Evolutionary conservation across 176 grass and related monocot genomes (phyloP).

Genomic region (Zoysia japonica): DNA sequence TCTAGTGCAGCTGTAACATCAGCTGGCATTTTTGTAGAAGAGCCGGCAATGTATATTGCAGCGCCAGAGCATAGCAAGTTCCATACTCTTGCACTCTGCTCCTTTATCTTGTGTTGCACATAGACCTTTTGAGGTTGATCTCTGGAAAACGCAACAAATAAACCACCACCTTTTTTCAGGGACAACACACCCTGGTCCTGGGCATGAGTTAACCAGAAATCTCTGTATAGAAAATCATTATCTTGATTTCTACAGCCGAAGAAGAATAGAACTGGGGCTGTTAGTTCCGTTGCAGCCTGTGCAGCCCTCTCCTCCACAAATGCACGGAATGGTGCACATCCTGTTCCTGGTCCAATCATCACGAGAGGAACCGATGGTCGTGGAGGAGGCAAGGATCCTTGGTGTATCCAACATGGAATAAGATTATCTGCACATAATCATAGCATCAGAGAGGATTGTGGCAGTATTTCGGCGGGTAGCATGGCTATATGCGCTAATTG

Average conservation of each 20-base stretch:
- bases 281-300: constrained; percentile 41
- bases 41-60: constrained; percentile 69
- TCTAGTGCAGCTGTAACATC: constrained; percentile 76
- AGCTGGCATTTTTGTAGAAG: constrained; percentile 86
- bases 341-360: constrained; percentile 89
- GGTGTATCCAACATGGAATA: constrained; percentile 76
- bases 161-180: constrained; percentile 64
- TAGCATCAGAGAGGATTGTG: constrained; percentile 9
- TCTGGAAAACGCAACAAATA: constrained; percentile 89
- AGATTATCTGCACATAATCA: constrained; percentile 52
- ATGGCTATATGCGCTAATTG: not conserved
- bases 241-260: constrained; percentile 79
- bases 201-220: constrained; percentile 84
- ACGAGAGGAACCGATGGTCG: constrained; percentile 68
- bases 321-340: constrained; percentile 84
- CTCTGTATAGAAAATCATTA: constrained; percentile 74
- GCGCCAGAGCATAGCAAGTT: constrained; percentile 61
- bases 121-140: constrained; percentile 85
- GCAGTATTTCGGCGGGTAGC: not conserved
- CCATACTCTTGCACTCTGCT: constrained; percentile 79
- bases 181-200: constrained; percentile 69
- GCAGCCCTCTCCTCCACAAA: constrained; percentile 74
- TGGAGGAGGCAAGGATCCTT: constrained; percentile 64
- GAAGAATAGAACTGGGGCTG: constrained; percentile 76
- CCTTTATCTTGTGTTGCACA: constrained; percentile 91